These are phyloP conservation scores for Collariella sp. DNA, from an alignment of 495 filamentous ascomycete species.

Conservation along the genomic window DNA sequence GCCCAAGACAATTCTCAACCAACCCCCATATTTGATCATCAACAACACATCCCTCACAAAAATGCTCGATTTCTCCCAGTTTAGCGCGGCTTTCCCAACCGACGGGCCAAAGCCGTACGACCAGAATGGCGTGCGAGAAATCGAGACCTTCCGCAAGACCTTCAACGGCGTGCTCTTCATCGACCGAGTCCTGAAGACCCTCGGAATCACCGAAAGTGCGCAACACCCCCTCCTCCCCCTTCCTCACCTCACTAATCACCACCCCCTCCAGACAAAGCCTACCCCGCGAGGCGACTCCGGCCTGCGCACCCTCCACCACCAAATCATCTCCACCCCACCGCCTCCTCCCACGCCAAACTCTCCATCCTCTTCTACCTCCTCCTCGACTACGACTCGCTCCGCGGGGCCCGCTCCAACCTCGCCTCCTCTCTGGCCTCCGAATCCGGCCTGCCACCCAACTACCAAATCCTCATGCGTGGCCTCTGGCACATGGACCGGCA, in stretches of 20 bases:
- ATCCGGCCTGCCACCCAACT: constrained; percentile 49
- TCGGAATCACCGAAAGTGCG: constrained; percentile 61
- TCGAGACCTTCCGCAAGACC: constrained; percentile 51
- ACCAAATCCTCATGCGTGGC: constrained; percentile 67
- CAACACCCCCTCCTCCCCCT: not conserved
- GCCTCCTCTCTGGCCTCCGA: constrained; percentile 47
- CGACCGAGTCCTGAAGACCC: constrained; percentile 60
- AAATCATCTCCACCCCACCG: constrained; percentile 49
- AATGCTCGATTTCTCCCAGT: constrained; percentile 45
- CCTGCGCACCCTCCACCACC: constrained; percentile 54
- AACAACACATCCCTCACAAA: constrained; percentile 1
- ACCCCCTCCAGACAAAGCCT: constrained; percentile 46
- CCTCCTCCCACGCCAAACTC: constrained; percentile 63
- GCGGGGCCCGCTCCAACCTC: constrained; percentile 36
- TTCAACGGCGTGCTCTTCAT: constrained; percentile 64
- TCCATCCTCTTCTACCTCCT: constrained; percentile 74
- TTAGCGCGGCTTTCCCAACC: constrained; percentile 55
- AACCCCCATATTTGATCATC: not conserved
- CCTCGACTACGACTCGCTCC: constrained; percentile 55
- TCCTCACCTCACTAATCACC: not conserved
- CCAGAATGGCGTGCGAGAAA: constrained; percentile 46
- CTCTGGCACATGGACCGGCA: constrained; percentile 71
- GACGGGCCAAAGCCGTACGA: constrained; percentile 56
- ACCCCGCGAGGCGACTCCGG: constrained; percentile 59
- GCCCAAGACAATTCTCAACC: not conserved